phyloP scores from a whole-genome alignment of 306 rosid species.

The Hippophae rhamnoides region DNA sequence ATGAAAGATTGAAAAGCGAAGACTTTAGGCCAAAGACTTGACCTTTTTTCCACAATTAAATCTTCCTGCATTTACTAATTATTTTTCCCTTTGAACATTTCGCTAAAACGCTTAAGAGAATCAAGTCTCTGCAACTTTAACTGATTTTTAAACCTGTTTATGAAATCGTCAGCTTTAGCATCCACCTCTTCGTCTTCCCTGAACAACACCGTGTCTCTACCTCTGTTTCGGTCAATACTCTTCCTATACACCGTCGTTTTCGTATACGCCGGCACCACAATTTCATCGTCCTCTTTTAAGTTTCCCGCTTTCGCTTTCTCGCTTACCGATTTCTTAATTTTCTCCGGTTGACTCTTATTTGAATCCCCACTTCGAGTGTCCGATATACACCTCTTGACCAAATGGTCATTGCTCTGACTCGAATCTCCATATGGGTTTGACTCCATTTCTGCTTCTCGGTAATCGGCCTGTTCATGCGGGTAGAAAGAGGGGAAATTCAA shows the following conservation, averaged over 20 bases:
- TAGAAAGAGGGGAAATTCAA: too few species aligned
- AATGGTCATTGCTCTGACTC: neutral
- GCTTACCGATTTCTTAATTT: constrained; percentile 33
- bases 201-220: constrained; percentile 10
- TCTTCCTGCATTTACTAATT: too few species aligned
- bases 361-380: neutral
- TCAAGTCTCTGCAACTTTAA: constrained; percentile 62
- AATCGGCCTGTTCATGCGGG: neutral
- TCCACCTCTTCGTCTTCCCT: constrained; percentile 53
- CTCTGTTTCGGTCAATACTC: neutral
- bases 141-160: constrained; percentile 67
- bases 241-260: constrained; percentile 14
- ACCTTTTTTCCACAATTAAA: neutral
- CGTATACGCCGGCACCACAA: constrained; percentile 24
- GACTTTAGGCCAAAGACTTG: too few species aligned
- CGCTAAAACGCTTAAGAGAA: constrained; percentile 45
- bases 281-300: constrained; percentile 6
- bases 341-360: constrained; percentile 15
- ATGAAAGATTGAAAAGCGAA: too few species aligned
- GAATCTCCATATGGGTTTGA: constrained; percentile 2
- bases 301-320: neutral
- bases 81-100: constrained; percentile 15
- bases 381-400: constrained; percentile 31
- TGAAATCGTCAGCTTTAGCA: constrained; percentile 72
- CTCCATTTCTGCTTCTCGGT: constrained; percentile 8